Conservation (phyloP, 2,329 filamentous ascomycete species). For the Colletotrichum plurivorum region DNA sequence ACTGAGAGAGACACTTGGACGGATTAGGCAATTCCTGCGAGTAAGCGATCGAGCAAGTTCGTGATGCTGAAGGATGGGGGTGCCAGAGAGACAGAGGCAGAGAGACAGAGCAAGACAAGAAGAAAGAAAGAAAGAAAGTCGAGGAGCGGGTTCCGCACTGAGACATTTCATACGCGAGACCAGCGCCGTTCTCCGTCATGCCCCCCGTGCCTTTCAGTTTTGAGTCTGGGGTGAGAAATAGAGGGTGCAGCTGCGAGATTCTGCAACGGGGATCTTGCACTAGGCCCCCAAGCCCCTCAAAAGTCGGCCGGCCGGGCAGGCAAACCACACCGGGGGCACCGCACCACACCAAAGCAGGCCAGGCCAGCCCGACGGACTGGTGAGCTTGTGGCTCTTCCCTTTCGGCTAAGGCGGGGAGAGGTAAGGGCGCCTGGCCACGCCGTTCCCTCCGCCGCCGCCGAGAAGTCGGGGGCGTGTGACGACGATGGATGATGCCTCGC, state of each 20-base stretch:
- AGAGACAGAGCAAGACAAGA: neutral
- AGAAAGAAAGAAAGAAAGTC: neutral
- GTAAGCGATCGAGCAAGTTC: slow-evolving; percentile 26
- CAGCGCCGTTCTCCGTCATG: slow-evolving; percentile 25
- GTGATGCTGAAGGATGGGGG: slow-evolving; percentile 17
- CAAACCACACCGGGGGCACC: too few species aligned
- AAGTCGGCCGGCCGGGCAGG: slow-evolving; percentile 3
- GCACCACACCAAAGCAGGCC: neutral
- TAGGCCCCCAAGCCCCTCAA: slow-evolving; percentile 7
- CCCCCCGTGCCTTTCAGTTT: slow-evolving; percentile 24
- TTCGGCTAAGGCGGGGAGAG: neutral
- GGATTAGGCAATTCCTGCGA: slow-evolving; percentile 28
- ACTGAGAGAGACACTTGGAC: slow-evolving; percentile 15
- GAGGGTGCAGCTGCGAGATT: slow-evolving; percentile 27
- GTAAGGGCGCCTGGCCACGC: slow-evolving; percentile 12
- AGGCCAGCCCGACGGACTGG: slow-evolving; percentile 4
- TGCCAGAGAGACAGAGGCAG: neutral
- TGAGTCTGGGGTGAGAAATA: slow-evolving; percentile 5
- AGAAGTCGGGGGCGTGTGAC: neutral
- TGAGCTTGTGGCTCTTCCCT: slow-evolving; percentile 21
- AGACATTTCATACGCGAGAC: slow-evolving; percentile 29
- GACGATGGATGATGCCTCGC: neutral
- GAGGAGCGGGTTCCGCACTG: slow-evolving; percentile 11
- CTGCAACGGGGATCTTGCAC: slow-evolving; percentile 39
- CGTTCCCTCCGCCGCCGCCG: slow-evolving; percentile 13